A percentile compares a stretch with the other conserved stretches of the same genome.
Evolutionary conservation across 1,284 basidiomycete genomes (phyloP).

Genomic region (Apiotrichum akiyoshidainum): DNA sequence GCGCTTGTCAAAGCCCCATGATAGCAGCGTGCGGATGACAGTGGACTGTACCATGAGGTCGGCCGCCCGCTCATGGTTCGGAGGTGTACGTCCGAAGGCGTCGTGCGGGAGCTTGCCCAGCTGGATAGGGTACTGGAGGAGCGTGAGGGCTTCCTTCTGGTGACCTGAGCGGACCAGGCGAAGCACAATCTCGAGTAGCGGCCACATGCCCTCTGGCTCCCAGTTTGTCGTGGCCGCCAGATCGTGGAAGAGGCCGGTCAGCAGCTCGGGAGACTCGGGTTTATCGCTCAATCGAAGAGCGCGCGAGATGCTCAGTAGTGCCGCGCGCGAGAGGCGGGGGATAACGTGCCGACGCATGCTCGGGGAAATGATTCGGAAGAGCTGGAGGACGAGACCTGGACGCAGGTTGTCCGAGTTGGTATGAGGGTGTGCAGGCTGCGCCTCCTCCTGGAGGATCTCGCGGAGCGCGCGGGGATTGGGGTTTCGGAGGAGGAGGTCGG

Average conservation of each 20-base stretch:
- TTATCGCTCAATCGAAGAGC: constrained; percentile 6
- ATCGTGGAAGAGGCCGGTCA: constrained; percentile 23
- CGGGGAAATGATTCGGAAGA: constrained; percentile 12
- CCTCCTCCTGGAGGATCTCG: constrained; percentile 27
- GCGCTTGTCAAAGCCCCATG: constrained; percentile 18
- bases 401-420: constrained; percentile 4
- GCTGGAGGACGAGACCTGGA: constrained; percentile 15
- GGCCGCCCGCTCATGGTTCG: constrained; percentile 16
- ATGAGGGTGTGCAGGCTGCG: constrained; percentile 11
- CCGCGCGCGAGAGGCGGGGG: constrained; percentile 7
- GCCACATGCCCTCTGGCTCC: constrained; percentile 20
- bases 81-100: constrained; percentile 9
- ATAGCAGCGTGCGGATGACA: constrained; percentile 11
- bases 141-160: constrained; percentile 12
- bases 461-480: constrained; percentile 26
- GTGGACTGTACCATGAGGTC: constrained; percentile 22
- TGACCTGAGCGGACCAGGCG: constrained; percentile 15
- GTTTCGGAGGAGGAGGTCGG: constrained; percentile 32
- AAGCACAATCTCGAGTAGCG: constrained; percentile 21
- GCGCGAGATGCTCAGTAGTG: constrained; percentile 9
- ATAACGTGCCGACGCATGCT: constrained; percentile 6
- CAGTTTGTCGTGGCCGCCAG: constrained; percentile 14
- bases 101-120: constrained; percentile 19
- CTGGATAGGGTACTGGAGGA: constrained; percentile 24
- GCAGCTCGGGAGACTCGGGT: constrained; percentile 6